Evolutionary conservation across 1,284 basidiomycete species (phyloP), one percentile per base, ranked within the genome.

Genomic region (Tylopilus sp.): DNA sequence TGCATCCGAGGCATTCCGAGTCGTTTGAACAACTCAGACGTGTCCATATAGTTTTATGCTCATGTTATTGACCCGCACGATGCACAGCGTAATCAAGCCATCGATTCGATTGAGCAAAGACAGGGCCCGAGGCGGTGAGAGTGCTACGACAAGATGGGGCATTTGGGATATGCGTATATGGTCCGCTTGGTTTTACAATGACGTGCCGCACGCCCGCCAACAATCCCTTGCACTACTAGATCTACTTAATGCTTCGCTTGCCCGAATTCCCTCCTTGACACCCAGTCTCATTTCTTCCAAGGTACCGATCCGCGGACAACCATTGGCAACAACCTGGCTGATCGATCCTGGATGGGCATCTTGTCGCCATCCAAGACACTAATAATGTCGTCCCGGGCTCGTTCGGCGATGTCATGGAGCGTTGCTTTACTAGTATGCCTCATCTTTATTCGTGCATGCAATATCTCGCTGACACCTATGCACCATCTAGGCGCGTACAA

Each of bases 201-300:
- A n/a, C 24, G 47, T 10, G 22, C 7, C 15, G n/a, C 47, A 49
- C n/a, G 47, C 47, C 12, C n/a, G n/a, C 24, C 24, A n/a, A 49
- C 47, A n/a, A 24, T 49, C 12, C 47, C 47, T 49, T 10, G 41
- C 41, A 44, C 41, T n/a, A 9, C 6, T 67, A 95, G 93, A 87
- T 89, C 39, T 96, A 96, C 76, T 92, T 92, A 12, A 94, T 96
- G 77, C 88, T 95, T 72, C 86, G 90, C 39, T 82, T 97, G 9
- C 82, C 91, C 2, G 74, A 81, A 32, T 87, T 88, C 70, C 92
- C 0, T 75, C 81, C 1, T 80, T 92, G 22, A 86, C 87, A 1
- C 81, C 84, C 0, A 78, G 90, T 41, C 89, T 18, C 80, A 80
- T 3, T 95, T 91, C 73, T 81, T 86, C 3, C 88, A 91, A 73